These are phyloP conservation scores for Solanum bulbocastanum DNA, from an alignment of 257 asterid species.

Conservation along the genomic window DNA sequence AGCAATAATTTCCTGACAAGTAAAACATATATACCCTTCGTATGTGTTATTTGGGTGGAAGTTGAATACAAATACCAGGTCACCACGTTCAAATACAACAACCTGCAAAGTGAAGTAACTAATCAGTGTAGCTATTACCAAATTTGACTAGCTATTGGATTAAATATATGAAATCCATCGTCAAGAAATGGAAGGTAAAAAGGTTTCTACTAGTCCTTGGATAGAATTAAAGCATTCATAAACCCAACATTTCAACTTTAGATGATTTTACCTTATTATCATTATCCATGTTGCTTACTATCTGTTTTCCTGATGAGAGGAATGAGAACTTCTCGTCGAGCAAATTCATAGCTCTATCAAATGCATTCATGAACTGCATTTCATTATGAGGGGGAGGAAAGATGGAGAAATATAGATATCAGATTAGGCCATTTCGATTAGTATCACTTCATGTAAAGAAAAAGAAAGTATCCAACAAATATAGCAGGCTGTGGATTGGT, in stretches of 20 bases:
- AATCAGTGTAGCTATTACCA: not conserved
- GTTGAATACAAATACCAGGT: constrained; percentile 82
- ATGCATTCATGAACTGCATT: constrained; percentile 92
- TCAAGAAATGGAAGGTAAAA: not conserved
- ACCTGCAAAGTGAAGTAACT: constrained; percentile 42
- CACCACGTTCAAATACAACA: constrained; percentile 89
- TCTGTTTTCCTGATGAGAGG: constrained; percentile 69
- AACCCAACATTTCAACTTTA: not conserved
- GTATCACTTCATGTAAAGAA: not conserved
- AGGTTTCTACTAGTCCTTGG: not conserved
- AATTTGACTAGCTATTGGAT: not conserved
- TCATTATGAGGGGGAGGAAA: constrained; percentile 3
- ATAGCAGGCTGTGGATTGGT: not conserved
- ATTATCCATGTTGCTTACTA: constrained; percentile 69
- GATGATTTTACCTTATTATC: constrained; percentile 53
- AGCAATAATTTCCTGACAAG: not conserved
- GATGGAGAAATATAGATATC: not conserved
- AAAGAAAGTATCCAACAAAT: not conserved
- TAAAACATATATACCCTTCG: constrained; percentile 49
- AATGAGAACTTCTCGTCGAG: constrained; percentile 70
- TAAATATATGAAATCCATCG: not conserved
- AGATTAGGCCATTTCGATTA: not conserved
- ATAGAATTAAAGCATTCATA: not conserved
- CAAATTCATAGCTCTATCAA: constrained; percentile 80
- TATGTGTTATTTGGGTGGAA: constrained; percentile 80